A percentile compares a stretch with the other conserved stretches of the same genome.
These are phyloP conservation scores for Botrytis sinoallii DNA, from an alignment of 2,329 filamentous ascomycete species.

Conservation along the genomic window DNA sequence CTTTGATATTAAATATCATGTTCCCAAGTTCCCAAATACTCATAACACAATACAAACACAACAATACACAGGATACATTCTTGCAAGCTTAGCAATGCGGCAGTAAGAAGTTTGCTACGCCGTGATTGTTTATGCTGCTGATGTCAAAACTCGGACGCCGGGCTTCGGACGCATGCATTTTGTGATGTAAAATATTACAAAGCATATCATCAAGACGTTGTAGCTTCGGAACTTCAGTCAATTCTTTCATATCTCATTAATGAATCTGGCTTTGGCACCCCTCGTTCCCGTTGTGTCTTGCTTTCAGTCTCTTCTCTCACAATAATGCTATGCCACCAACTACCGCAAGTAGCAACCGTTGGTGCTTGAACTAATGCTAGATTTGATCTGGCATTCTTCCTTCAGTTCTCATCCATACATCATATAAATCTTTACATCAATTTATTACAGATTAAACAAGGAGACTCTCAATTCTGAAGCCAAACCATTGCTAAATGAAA, in stretches of 20 bases:
- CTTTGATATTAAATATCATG: neutral
- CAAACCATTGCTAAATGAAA: no score
- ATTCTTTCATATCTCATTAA: neutral
- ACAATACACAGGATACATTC: neutral
- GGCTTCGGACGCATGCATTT: neutral
- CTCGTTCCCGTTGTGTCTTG: neutral
- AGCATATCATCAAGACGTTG: neutral
- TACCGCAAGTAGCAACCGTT: neutral
- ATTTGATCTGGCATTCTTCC: neutral
- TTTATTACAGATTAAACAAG: no score
- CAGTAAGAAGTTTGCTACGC: neutral
- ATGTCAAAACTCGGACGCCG: neutral
- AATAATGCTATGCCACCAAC: neutral
- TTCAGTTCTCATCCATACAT: neutral
- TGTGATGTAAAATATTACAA: neutral
- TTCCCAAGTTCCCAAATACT: neutral
- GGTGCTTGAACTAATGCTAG: neutral
- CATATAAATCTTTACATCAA: neutral
- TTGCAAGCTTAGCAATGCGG: neutral
- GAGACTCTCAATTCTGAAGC: no score
- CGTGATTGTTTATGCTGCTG: neutral
- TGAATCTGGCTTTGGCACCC: neutral
- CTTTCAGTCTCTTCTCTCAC: neutral
- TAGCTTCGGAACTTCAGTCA: neutral
- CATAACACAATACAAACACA: neutral